phyloP scores from a whole-genome alignment of 352 stramenopile species.

The Phytophthora pisi region DNA sequence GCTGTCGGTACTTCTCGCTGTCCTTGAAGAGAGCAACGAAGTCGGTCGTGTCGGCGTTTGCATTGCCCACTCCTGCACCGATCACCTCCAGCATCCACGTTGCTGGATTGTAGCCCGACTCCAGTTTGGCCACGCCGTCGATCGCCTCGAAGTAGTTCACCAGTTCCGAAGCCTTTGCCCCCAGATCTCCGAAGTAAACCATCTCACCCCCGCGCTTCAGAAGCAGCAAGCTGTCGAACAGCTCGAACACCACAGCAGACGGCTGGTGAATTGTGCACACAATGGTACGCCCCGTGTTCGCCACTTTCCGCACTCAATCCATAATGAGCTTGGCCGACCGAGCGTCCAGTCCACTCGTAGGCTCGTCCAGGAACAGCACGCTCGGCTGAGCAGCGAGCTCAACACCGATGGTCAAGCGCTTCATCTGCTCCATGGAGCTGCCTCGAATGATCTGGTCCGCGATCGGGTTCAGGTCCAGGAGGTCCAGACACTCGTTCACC shows the following conservation, averaged over 20 bases:
- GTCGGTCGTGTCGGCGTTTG: too few species aligned
- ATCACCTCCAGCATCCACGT: too few species aligned
- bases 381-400: not conserved
- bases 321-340: not conserved
- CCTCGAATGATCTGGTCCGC: constrained; percentile 44
- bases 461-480: constrained; percentile 41
- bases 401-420: not conserved
- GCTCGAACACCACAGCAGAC: too few species aligned
- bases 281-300: too few species aligned
- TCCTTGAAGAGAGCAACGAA: too few species aligned
- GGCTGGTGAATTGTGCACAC: too few species aligned
- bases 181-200: constrained; percentile 17
- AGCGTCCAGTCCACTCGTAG: constrained; percentile 1
- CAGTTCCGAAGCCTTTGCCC: not conserved
- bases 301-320: too few species aligned
- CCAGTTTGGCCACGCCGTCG: too few species aligned
- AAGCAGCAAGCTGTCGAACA: not conserved
- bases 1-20: too few species aligned
- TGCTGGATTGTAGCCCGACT: too few species aligned
- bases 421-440: constrained; percentile 29
- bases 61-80: too few species aligned
- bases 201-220: constrained; percentile 19
- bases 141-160: too few species aligned
- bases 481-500: constrained; percentile 29
- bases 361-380: constrained; percentile 3